Conservation (phyloP, 768 basidiomycete genomes). For the Russula compacta region DNA sequence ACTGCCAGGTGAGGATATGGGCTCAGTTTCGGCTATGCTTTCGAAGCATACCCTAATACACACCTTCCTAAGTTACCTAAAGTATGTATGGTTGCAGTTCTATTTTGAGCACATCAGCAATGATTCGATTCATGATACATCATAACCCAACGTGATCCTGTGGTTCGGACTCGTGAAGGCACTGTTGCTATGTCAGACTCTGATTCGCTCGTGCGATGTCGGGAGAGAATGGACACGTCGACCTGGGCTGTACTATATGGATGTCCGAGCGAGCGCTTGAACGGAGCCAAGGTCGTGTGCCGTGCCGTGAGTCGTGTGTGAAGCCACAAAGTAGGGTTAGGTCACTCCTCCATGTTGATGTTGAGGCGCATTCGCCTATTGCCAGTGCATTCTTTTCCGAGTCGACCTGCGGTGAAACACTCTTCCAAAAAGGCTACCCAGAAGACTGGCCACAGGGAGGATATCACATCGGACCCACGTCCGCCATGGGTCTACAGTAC, state of each 20-base stretch:
- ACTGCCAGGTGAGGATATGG: neutral
- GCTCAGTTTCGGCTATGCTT: neutral
- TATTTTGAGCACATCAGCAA: neutral
- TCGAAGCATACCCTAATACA: neutral
- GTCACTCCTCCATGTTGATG: neutral
- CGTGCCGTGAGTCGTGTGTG: no score
- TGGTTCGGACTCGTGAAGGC: no score
- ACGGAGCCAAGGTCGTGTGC: neutral
- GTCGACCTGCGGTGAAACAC: neutral
- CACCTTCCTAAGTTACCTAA: neutral
- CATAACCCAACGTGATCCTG: no score
- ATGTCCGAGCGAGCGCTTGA: no score
- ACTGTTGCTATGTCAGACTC: neutral
- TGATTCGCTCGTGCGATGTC: neutral
- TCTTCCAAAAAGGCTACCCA: neutral
- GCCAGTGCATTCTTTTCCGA: neutral
- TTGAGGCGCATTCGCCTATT: neutral
- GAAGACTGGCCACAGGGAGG: conserved; percentile 2
- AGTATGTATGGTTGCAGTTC: no score
- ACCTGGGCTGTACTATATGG: no score
- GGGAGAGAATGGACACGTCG: no score
- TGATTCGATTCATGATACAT: neutral
- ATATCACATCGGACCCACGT: conserved; percentile 35
- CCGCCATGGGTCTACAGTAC: conserved; percentile 48
- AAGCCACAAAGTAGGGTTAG: conserved; percentile 1